Base-by-base conservation (phyloP, 768 basidiomycete species). In the Mycena kentingensis region DNA sequence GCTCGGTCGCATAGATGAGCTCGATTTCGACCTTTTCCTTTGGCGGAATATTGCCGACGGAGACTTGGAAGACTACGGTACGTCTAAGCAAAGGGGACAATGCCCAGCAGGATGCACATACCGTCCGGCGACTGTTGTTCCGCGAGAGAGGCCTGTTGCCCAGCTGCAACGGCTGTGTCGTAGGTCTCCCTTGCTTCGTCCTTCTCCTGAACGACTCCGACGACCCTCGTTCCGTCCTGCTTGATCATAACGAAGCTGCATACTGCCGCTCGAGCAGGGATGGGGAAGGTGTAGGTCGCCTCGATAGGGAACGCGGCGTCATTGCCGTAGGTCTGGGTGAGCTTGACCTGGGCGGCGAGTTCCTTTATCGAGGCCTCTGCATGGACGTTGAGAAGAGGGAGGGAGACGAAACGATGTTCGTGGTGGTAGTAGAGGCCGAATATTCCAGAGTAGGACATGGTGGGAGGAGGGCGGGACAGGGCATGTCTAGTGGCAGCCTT, bases 291-390 rank as follows among this genome's bases (percentile, higher is more conserved):
- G 25, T 60, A 63, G 1, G 29, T 25, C 3, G 56, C 62, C 41
- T 63, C 53, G 26, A 60, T 51, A 5, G 55, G 41, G n/a, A 50
- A 32, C 7, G 19, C 19, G 1, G 51, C 51, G 26, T 58, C 57
- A 41, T 61, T 61, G 8, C 26, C 41, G 39, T 54, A 62, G 15
- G 49, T 55, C 31, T 62, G 61, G 0, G 49, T 49, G 43, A 62
- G 51, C 31, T 57, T 57, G 27, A 62, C 61, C 34, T 54, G 56
- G 3, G 61, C 58, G 2, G 51, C 52, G 15, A 60, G 53, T 34
- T 60, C 57, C 26, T 56, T 55, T 28, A 63, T 63, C 18, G 26
- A 48, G 7, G 52, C 61, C 15, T 57, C 51, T 8, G 51, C 53
- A n/a, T 15, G 24, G 24, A 57, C 56, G 34, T 51, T 39, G 24